phyloP scores from a whole-genome alignment of 192 early-diverging fungal species.

The Backusella morwellensis region DNA sequence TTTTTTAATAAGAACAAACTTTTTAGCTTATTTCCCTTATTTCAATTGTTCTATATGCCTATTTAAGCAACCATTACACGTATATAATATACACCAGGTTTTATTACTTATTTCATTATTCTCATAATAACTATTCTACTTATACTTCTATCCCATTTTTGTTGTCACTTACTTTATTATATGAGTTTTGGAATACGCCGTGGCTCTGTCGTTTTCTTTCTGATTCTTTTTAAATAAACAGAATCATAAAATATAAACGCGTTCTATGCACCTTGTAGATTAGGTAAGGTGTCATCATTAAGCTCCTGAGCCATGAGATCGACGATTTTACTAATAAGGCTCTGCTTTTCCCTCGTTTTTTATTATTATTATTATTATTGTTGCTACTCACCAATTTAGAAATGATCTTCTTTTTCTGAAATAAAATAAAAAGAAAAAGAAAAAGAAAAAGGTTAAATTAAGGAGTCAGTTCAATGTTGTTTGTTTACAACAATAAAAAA shows the following conservation, averaged over 20 bases:
- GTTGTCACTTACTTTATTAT: background rate
- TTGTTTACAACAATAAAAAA: background rate
- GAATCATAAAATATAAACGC: background rate
- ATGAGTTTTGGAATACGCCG: background rate
- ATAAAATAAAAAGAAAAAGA: background rate
- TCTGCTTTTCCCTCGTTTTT: background rate
- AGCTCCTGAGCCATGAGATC: background rate
- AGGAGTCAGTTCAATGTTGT: background rate
- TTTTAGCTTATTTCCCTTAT: background rate
- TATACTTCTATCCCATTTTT: background rate
- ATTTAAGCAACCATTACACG: background rate
- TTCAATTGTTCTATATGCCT: background rate
- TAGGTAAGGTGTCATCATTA: background rate
- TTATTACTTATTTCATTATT: background rate
- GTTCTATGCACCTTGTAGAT: background rate
- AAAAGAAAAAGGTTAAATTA: background rate
- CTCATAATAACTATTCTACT: background rate
- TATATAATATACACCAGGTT: background rate
- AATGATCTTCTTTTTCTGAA: background rate
- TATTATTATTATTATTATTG: background rate
- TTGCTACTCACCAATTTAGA: background rate
- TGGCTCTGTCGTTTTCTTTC: background rate
- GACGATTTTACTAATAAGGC: background rate
- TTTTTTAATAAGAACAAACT: background rate
- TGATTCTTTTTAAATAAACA: background rate